Conservation (phyloP, 495 filamentous ascomycete genomes). For the Aspergillus sparsus region DNA sequence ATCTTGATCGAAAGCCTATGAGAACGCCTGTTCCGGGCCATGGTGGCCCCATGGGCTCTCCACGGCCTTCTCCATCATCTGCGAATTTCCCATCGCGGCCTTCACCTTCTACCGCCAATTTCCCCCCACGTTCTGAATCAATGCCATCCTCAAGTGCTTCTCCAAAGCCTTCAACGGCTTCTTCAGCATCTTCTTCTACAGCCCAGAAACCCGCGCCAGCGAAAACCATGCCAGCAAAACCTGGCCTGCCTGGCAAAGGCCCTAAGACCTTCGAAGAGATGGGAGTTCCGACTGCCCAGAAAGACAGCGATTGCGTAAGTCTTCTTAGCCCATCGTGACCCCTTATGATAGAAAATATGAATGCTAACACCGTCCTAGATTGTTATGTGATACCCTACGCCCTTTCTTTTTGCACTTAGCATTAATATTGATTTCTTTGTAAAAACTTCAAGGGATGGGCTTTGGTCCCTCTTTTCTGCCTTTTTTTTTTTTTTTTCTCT, state of each 20-base stretch:
- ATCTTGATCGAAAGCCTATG: constrained; percentile 37
- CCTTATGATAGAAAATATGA: not conserved
- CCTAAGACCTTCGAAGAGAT: constrained; percentile 98
- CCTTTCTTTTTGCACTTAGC: constrained; percentile 18
- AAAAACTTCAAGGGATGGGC: constrained; percentile 13
- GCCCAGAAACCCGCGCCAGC: constrained; percentile 31
- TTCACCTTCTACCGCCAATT: constrained; percentile 35
- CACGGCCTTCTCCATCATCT: constrained; percentile 35
- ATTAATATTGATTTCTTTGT: constrained; percentile 17
- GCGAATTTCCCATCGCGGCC: constrained; percentile 37
- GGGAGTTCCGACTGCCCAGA: constrained; percentile 80
- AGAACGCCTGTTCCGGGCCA: constrained; percentile 37
- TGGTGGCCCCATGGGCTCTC: constrained; percentile 32
- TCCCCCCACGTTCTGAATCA: constrained; percentile 39
- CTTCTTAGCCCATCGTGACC: not conserved
- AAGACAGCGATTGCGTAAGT: constrained; percentile 89
- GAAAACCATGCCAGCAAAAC: constrained; percentile 19
- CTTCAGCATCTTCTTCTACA: constrained; percentile 29
- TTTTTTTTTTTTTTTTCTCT: not conserved
- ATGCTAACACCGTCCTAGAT: constrained; percentile 47
- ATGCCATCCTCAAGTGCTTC: constrained; percentile 34
- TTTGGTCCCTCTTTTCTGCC: not conserved
- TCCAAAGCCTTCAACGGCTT: constrained; percentile 27
- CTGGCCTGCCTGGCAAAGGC: constrained; percentile 67
- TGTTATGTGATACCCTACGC: constrained; percentile 60